Conservation (phyloP, 768 basidiomycete species). For the Rhizopogon vulgaris region DNA sequence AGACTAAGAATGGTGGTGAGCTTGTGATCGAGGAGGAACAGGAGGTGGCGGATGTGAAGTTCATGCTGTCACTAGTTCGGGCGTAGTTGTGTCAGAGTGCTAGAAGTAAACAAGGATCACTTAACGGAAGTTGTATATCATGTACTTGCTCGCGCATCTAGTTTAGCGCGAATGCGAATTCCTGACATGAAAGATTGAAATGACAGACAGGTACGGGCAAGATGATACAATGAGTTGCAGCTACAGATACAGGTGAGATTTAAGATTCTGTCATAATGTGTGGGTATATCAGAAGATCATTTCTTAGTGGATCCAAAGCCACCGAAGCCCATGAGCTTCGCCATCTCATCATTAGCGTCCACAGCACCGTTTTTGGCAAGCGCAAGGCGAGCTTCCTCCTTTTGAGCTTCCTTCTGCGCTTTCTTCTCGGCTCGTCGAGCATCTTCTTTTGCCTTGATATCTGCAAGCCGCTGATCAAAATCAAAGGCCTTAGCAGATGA, state of each 20-base stretch:
- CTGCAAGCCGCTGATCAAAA: conserved; percentile 83
- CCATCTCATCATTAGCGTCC: conserved; percentile 60
- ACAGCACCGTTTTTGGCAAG: conserved; percentile 45
- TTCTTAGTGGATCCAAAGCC: conserved; percentile 88
- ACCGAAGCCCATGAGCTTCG: conserved; percentile 84
- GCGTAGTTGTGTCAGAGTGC: conserved; percentile 10
- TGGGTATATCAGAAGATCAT: conserved; percentile 31
- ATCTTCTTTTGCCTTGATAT: conserved; percentile 71
- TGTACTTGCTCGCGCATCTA: conserved; percentile 14
- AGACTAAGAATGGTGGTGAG: conserved; percentile 41
- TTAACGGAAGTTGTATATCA: conserved; percentile 8
- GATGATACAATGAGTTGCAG: conserved; percentile 10
- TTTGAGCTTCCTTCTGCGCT: conserved; percentile 71
- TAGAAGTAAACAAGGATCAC: neutral
- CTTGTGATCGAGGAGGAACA: conserved; percentile 82
- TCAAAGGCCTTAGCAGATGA: conserved; percentile 88
- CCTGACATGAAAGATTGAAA: neutral
- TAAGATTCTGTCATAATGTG: conserved; percentile 7
- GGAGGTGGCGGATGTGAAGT: conserved; percentile 76
- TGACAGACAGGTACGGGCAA: neutral
- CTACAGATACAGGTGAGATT: conserved; percentile 7
- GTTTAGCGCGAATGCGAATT: neutral
- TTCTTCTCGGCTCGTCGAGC: conserved; percentile 68
- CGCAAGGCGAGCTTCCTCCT: conserved; percentile 64
- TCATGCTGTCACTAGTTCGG: conserved; percentile 60